Evolutionary conservation across 441 rosid genomes (phyloP).

Genomic region (Geranium incanum): DNA sequence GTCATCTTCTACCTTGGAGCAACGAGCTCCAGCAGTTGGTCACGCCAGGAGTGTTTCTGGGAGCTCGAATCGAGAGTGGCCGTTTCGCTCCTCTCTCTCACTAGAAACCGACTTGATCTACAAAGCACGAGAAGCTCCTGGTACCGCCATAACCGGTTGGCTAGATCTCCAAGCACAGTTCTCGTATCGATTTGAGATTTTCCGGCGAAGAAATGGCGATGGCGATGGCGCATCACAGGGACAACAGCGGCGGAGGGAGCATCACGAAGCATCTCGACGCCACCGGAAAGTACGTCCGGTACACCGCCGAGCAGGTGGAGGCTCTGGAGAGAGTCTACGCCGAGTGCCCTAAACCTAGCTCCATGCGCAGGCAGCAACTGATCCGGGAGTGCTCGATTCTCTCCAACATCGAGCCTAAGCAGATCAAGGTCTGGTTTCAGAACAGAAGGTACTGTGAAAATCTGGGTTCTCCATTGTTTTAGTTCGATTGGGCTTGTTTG

Average conservation of each 20-base stretch:
- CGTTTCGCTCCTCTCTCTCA: neutral
- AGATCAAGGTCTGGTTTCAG: constrained; percentile 99
- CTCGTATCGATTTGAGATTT: too few relatives aligned
- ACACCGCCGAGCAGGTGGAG: constrained; percentile 97
- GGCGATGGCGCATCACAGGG: constrained; percentile 70
- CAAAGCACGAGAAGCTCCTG: too few relatives aligned
- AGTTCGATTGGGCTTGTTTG: too few relatives aligned
- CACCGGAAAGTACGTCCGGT: constrained; percentile 84
- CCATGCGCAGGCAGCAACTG: constrained; percentile 80
- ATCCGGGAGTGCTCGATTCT: constrained; percentile 93
- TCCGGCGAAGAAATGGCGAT: constrained; percentile 43
- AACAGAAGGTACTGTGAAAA: constrained; percentile 60
- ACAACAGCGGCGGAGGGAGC: constrained; percentile 64
- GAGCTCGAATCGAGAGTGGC: neutral
- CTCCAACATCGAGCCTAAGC: constrained; percentile 87
- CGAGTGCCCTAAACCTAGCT: constrained; percentile 98
- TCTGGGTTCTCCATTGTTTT: too few relatives aligned
- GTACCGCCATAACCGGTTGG: too few relatives aligned
- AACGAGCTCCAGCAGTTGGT: neutral
- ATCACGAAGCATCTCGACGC: constrained; percentile 66
- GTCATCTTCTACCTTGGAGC: neutral
- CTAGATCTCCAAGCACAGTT: too few relatives aligned
- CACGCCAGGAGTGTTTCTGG: neutral
- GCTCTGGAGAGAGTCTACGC: constrained; percentile 92
- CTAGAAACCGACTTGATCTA: too few relatives aligned